phyloP scores from a whole-genome alignment of 2,329 filamentous ascomycete species.

The Atkinsonella texensis region DNA sequence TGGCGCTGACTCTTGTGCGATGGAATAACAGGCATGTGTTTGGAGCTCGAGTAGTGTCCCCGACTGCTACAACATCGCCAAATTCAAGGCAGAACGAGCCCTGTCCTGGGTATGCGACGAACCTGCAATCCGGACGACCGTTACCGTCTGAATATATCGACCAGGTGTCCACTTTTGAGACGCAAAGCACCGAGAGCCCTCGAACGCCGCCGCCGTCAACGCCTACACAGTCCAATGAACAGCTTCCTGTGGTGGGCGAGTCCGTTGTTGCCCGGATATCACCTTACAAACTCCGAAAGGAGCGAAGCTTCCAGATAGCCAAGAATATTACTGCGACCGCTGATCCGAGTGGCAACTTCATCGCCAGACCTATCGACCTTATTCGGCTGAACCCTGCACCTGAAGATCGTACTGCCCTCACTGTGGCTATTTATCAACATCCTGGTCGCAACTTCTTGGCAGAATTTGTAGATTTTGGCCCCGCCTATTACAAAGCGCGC shows the following conservation, averaged over 20 bases:
- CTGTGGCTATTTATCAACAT: conserved; percentile 71
- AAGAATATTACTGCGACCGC: conserved; percentile 58
- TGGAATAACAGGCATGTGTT: conserved; percentile 44
- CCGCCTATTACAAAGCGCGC: conserved; percentile 51
- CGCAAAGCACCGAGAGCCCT: conserved; percentile 24
- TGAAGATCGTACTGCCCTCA: conserved; percentile 57
- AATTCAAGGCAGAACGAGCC: conserved; percentile 31
- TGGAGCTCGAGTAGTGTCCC: conserved; percentile 47
- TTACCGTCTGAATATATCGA: conserved; percentile 27
- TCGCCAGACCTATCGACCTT: conserved; percentile 70
- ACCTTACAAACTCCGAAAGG: conserved; percentile 68
- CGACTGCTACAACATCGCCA: conserved; percentile 33
- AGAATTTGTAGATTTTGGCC: conserved; percentile 64
- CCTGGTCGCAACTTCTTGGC: conserved; percentile 63
- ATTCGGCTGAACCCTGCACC: conserved; percentile 56
- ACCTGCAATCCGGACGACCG: conserved; percentile 29
- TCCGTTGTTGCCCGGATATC: conserved; percentile 74
- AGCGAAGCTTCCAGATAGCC: conserved; percentile 76
- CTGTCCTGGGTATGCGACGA: conserved; percentile 31
- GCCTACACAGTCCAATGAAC: conserved; percentile 19
- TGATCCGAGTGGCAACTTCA: conserved; percentile 63
- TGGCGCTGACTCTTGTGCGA: conserved; percentile 1
- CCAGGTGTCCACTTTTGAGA: conserved; percentile 15
- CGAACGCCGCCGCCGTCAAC: conserved; percentile 13
- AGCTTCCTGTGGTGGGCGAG: conserved; percentile 46